These are phyloP conservation scores for Takakia lepidozioides DNA, from an alignment of 225 moss, liverwort and hornwort species.

Conservation along the genomic window DNA sequence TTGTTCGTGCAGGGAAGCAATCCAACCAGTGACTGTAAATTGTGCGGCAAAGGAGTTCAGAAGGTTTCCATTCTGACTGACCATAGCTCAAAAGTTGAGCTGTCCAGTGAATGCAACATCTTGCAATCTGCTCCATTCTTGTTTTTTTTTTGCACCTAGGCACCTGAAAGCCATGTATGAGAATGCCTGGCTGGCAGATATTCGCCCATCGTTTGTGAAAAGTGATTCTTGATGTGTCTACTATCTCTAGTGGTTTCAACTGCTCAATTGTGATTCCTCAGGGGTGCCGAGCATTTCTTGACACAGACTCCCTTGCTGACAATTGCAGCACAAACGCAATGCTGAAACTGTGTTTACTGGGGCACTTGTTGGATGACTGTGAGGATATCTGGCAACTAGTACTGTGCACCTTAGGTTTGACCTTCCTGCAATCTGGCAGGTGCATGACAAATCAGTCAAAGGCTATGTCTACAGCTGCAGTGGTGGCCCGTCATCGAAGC, in stretches of 20 bases:
- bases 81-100: neutral
- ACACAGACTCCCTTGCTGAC: too few relatives aligned
- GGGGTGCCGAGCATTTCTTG: too few relatives aligned
- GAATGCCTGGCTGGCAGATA: neutral
- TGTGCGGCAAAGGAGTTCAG: conserved; percentile 66
- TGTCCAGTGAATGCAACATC: too few relatives aligned
- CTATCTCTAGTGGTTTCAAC: neutral
- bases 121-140: too few relatives aligned
- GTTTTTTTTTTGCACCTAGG: neutral
- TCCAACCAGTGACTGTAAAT: conserved; percentile 64
- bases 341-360: too few relatives aligned
- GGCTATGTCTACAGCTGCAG: conserved; percentile 62
- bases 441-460: conserved; percentile 74
- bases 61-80: conserved; percentile 30
- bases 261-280: too few relatives aligned
- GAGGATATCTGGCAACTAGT: too few relatives aligned
- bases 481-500: conserved; percentile 52
- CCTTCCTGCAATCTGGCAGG: too few relatives aligned
- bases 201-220: neutral
- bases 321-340: too few relatives aligned
- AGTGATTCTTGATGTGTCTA: neutral
- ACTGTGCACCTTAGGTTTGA: too few relatives aligned
- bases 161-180: neutral
- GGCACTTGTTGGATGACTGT: too few relatives aligned
- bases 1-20: conserved; percentile 78